Base-by-base conservation (phyloP, 2,329 filamentous ascomycete species). In the Xylariomycetidae sp. region DNA sequence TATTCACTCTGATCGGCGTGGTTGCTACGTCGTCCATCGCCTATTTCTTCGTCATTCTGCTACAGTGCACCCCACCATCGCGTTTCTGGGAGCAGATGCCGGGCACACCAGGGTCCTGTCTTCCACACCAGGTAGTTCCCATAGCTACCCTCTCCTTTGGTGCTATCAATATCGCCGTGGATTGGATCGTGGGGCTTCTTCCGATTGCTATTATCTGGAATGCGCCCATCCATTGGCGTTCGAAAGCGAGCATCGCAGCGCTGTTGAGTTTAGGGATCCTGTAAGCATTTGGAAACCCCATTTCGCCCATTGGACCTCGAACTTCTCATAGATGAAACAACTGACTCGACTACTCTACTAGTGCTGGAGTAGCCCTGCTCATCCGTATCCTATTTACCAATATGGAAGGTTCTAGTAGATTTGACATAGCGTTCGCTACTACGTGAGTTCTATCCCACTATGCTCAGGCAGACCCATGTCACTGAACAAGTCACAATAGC, bases 181-280 rank as follows among this genome's bases (percentile, higher is more conserved):
- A 76, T 40, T 67, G 68, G 53, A 59, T 60, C 1, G 58, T 74
- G 10, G 70, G 65, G 2, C 46, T 70, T 4, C 48, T 76, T 4
- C 72, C 72, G 1, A 58, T 72, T 6, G 61, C 63, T 10, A 61
- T 76, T 24, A 55, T 76, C 0, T 72, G 68, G 65, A 54, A 64
- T 14, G 56, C 74, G 22, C 62, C 67, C 37, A 68, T 75, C 54
- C 65, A 64, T 25, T 50, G 49, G 24, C 56, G 59, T 23, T 68
- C 64, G 4, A 74, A 72, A 43, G 32, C 63, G 5, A 55, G 63
- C 12, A 57, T 75, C 18, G 63, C 60, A 4, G 43, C 63, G 3
- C 60, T 76, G 29, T 49, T 76, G 3, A 60, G 65, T 25, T 63
- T 74, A 53, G 71, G 63, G 10, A 61, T 70, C 38, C 48, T 74